Evolutionary conservation across 768 basidiomycete genomes (phyloP), one percentile per base, ranked within the genome.

Genomic region (Lanmaoa rubissima): DNA sequence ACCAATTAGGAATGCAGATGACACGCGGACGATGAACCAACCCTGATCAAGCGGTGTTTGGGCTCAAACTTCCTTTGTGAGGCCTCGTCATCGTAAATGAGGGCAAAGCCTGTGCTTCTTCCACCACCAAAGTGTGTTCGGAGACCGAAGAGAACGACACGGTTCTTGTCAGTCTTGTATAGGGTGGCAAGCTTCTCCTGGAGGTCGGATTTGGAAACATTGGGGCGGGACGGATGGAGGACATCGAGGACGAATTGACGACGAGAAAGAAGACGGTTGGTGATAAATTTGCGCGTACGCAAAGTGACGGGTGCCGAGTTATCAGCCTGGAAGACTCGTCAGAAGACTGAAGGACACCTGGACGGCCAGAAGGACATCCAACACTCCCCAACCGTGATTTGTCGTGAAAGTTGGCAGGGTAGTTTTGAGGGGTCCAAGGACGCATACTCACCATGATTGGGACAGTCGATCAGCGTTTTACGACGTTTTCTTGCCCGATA

Each of bases 211-310:
- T 91, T 93, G 69, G 96, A 87, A 72, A 98, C 92, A 74, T 95
- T 98, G 59, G 97, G 76, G 55, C 94, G 91, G 54, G 84, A 88
- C n/a, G 96, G 96, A 78, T 99, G 97, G 65, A 97, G 86, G 65
- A 96, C 84, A 65, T 95, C 94, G 63, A 98, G 82, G 65, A 98
- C 83, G 71, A 98, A 95, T 82, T 98, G 97, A 70, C 92, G 91
- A 67, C 97, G 91, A 65, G 91, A 86, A 49, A 99, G 81, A 63
- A 99, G 90, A 59, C 94, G 93, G 85, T 99, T 99, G 73, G 95
- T 97, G 77, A 98, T 91, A 82, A 98, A 98, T 82, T 99, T 98
- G 76, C 95, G 91, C 53, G 97, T 97, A 69, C 97, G 92, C 73
- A 99, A 83, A 64, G 97, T 99, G 65, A 99, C 82, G 58, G 95